Evolutionary conservation across 2,329 filamentous ascomycete genomes (phyloP), one percentile per base, ranked within the genome.

Genomic region (Paraphaeosphaeria sporulosa): DNA sequence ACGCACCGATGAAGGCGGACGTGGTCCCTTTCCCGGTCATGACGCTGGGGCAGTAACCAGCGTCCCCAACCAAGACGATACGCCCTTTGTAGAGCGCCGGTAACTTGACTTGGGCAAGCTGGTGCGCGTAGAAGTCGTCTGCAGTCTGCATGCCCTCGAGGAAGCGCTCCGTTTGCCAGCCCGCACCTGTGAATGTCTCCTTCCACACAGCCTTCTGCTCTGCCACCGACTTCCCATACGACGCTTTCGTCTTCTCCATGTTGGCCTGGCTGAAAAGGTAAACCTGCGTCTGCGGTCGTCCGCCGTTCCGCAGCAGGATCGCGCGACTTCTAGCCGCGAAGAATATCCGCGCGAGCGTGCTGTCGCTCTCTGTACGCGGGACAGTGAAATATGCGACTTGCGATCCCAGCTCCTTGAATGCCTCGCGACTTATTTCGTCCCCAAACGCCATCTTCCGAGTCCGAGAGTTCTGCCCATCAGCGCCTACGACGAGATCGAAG

Each of bases 401-500:
- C 15, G 66, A 57, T 0, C 67, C 68, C 52, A 78, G 42, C 0
- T 53, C 58, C 9, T 59, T 59, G 42, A 64, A 57, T 13, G 63
- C 30, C n/a, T 58, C 46, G 52, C 34, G 72, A 21, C 42, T 54
- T 69, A 38, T 32, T 12, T 53, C 1, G 19, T 30, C 44, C 5
- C 51, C 47, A 27, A 58, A 55, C 32, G 58, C 54, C 58, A 64
- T 44, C 38, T 53, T 60, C 63, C 68, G 34, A 43, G 81, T 83
- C 23, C 75, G 78, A 1, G 85, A 87, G 6, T 80, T 74, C 53
- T 83, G 78, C 0, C 86, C 86, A 60, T 87, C 86, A 1, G 85
- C 84, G 2, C 81, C 85, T 43, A 87, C 80, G 1, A 87, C 64
- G 0, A 87, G 66, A 64, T 87, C 85, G 50, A 79, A 87, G 0